These are phyloP conservation scores for Salicornia ramosissima DNA, from an alignment of 148 eudicot species.

Conservation along the genomic window DNA sequence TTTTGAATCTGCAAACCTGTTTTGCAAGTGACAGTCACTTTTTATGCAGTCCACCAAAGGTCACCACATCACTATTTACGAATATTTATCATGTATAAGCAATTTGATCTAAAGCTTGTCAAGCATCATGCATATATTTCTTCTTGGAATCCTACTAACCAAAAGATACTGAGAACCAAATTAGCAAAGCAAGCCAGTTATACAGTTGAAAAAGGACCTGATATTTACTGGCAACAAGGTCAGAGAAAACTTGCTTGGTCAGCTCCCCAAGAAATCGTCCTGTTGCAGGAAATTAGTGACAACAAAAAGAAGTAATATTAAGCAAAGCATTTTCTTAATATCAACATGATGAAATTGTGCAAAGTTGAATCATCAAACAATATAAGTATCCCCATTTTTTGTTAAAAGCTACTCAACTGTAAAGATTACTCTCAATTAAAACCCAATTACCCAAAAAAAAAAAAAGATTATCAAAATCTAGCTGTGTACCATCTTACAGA, in stretches of 20 bases:
- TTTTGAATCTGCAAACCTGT: no score
- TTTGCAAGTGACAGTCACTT: no score
- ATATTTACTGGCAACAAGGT: slow-evolving; percentile 90
- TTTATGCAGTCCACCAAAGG: neutral
- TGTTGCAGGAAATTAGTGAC: slow-evolving; percentile 26
- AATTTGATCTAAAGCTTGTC: neutral
- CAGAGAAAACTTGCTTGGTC: slow-evolving; percentile 91
- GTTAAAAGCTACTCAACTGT: neutral
- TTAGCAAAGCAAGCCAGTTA: neutral
- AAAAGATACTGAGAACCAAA: neutral
- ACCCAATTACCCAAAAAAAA: neutral
- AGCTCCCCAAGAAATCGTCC: slow-evolving; percentile 98
- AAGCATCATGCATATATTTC: neutral
- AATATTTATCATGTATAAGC: neutral
- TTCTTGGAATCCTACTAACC: neutral
- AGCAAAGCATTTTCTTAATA: neutral
- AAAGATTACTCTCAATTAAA: neutral
- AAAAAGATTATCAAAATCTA: neutral
- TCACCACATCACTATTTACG: neutral
- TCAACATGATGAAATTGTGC: neutral
- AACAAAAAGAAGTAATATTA: neutral
- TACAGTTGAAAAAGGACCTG: slow-evolving; percentile 48
- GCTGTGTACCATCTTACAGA: neutral
- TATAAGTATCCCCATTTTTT: neutral
- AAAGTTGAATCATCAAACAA: neutral